Evolutionary conservation across 2,329 filamentous ascomycete species (phyloP).

Genomic region (Juglanconis sp.): DNA sequence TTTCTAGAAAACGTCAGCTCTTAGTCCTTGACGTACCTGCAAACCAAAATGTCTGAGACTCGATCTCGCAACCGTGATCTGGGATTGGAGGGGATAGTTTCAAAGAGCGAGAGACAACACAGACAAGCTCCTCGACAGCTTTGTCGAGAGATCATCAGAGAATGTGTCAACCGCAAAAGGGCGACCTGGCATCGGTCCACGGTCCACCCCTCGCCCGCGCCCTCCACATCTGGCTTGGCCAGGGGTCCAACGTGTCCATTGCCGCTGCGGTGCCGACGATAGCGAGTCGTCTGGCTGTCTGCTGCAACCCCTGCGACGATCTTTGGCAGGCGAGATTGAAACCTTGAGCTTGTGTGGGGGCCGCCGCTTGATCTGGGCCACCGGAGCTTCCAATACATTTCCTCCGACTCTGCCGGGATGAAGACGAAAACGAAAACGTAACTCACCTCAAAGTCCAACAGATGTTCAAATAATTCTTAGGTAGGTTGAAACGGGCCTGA

Average conservation of each 20-base stretch:
- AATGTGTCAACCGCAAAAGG: neutral
- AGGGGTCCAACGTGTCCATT: neutral
- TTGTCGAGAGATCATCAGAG: neutral
- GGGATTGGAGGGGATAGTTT: neutral
- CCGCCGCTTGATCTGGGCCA: neutral
- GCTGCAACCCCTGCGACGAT: constrained; percentile 7
- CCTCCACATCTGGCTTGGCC: neutral
- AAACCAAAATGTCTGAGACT: neutral
- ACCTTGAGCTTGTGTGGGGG: constrained; percentile 2
- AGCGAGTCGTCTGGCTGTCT: neutral
- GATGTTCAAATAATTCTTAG: neutral
- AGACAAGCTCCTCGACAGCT: neutral
- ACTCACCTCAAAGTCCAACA: neutral
- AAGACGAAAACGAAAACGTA: no score
- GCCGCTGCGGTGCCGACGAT: neutral
- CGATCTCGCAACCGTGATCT: neutral
- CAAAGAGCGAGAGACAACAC: neutral
- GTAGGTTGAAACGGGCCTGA: neutral
- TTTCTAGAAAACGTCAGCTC: constrained; percentile 1
- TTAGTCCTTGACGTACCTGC: constrained; percentile 2
- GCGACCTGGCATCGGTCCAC: neutral
- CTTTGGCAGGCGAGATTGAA: constrained; percentile 4
- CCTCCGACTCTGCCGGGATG: no score
- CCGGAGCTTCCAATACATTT: neutral
- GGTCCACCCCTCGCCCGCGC: neutral